Evolutionary conservation across 805 yeast genomes (phyloP), one percentile per base, ranked within the genome.

Genomic region (Wickerhamiella occidentalis): DNA sequence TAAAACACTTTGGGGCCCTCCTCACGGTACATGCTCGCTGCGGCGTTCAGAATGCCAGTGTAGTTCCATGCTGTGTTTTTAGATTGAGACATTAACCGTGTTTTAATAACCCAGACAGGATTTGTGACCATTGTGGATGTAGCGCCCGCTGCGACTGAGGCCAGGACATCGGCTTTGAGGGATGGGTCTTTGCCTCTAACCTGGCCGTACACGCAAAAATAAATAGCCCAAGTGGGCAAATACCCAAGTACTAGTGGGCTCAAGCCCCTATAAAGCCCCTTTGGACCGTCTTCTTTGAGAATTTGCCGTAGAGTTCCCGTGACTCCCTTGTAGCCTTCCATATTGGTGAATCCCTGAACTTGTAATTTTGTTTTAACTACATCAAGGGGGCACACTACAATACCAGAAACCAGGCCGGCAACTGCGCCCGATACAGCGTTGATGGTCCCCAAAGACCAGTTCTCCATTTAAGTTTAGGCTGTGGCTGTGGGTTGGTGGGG

Each of bases 141-240:
- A 50, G 85, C 78, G 25, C 98, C 98, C 1, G 97, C 95, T 3
- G 85, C 75, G 45, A 90, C 73, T 1, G 98, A 96, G 48, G 78
- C 68, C 47, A 69, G 69, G 3, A 25, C 42, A 29, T 49, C 50
- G 47, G 47, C 55, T 12, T 17, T 23, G 33, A 33, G 25, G 15
- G 40, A 36, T 7, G 40, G 40, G 35, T 35, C 33, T 3, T 15
- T 22, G 40, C 47, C 47, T 3, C 47, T 13, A 41, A 52, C 41
- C 40, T 64, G 59, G 62, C 90, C 97, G 64, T 92, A 92, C 28
- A 87, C 83, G 6, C 90, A 75, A 66, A 92, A 92, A 63, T 92
- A 92, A 43, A 92, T 84, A 73, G 87, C 87, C 98, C 98, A 92
- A 0, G 96, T 86, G 13, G 98, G 98, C 58, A 92, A 79, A 65